Evolutionary conservation across 2,329 filamentous ascomycete species (phyloP), one percentile per base, ranked within the genome.

Genomic region (Didymella keratinophila): DNA sequence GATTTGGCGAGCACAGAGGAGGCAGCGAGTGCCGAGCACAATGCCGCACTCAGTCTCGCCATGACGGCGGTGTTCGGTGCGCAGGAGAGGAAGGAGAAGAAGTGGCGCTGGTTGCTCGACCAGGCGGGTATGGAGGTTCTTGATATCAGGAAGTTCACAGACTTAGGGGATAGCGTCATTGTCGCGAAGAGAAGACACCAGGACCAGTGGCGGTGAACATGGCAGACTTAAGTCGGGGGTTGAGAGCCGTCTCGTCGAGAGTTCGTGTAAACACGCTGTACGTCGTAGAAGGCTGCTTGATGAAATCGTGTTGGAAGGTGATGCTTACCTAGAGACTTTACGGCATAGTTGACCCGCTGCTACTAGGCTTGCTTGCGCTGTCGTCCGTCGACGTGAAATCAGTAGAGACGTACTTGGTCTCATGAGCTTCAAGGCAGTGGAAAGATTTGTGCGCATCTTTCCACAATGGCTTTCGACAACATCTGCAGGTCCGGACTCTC

Each of bases 61-160:
- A 50, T 42, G 39, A 50, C 27, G 10, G 51, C 55, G 1, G 25
- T 48, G 37, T 52, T 43, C 5, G 56, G 30, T n/a, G 51, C 50
- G n/a, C 56, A 51, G 27, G 62, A 65, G 47, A 30, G 64, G 30
- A 58, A 53, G 1, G 63, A 66, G 44, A 45, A 20, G 34, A 53
- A 65, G 11, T 68, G 65, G 65, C 30, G 47, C 1, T 47, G 42
- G 21, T 11, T 68, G 25, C 6, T 68, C 0, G 50, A 51, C 4
- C 49, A 61, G 46, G 65, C 60, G 8, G 64, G 60, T 4, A 21
- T 68, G 48, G 49, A 54, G 34, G 20, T 65, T 12, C 51, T 58
- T 14, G 59, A 57, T 20, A 53, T 68, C 5, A 27, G 56, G 21
- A 57, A 36, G 23, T 52, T 27, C 3, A 44, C 39, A 18, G 39